phyloP scores from a whole-genome alignment of 306 rosid genomes.

The Trifolium repens region DNA sequence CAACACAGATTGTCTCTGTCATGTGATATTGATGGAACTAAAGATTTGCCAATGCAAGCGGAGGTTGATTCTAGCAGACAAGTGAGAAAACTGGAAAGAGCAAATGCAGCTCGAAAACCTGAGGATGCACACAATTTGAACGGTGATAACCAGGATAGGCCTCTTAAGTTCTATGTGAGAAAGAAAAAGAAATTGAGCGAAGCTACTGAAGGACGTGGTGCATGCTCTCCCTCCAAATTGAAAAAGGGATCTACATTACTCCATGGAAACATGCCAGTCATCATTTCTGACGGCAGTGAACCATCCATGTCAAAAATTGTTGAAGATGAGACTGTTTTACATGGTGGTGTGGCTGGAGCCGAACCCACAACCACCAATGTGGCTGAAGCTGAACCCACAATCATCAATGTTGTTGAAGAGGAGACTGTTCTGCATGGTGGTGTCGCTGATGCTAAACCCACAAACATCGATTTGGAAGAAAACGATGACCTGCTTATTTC shows the following conservation, averaged over 20 bases:
- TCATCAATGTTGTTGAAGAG: neutral
- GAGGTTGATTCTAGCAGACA: slow-evolving; percentile 31
- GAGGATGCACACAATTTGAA: slow-evolving; percentile 12
- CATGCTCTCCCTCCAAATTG: slow-evolving; percentile 18
- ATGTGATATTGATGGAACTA: slow-evolving; percentile 29
- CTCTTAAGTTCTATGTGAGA: slow-evolving; percentile 42
- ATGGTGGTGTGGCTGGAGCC: neutral
- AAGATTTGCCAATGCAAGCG: slow-evolving; percentile 12
- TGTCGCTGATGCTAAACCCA: slow-evolving; percentile 34
- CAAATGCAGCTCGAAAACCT: slow-evolving; percentile 10
- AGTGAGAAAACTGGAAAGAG: slow-evolving; percentile 29
- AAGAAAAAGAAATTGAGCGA: slow-evolving; percentile 48
- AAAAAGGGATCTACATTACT: slow-evolving; percentile 26
- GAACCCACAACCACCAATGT: slow-evolving; percentile 3
- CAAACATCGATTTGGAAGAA: slow-evolving; percentile 29
- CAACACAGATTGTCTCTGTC: slow-evolving; percentile 26
- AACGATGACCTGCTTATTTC: slow-evolving; percentile 32
- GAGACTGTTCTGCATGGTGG: slow-evolving; percentile 32
- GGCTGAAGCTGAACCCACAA: neutral
- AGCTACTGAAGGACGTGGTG: slow-evolving; percentile 26
- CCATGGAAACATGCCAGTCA: slow-evolving; percentile 16
- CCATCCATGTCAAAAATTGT: slow-evolving; percentile 35
- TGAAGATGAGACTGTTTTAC: slow-evolving; percentile 30
- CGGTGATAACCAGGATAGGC: slow-evolving; percentile 25
- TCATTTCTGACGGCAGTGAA: slow-evolving; percentile 25